Evolutionary conservation across 768 basidiomycete species (phyloP).

Genomic region (Tylopilus rubrobrunneus): DNA sequence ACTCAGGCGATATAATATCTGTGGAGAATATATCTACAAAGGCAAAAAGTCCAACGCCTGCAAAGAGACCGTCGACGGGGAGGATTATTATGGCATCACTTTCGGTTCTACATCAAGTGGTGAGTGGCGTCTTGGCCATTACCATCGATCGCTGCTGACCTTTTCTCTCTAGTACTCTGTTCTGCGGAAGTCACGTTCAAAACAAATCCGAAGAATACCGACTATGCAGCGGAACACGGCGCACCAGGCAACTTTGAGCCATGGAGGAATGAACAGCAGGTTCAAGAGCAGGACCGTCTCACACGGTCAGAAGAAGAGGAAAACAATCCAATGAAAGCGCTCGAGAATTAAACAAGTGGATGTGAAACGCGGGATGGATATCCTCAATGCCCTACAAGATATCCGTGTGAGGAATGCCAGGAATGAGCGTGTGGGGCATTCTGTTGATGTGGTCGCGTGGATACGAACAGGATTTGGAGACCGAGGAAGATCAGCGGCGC

Average conservation of each 20-base stretch:
- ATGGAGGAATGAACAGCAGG: conserved; percentile 81
- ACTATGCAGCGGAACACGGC: conserved; percentile 91
- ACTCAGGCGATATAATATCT: conserved; percentile 83
- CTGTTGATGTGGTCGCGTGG: conserved; percentile 63
- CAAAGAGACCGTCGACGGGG: conserved; percentile 96
- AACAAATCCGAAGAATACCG: conserved; percentile 97
- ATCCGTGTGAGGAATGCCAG: conserved; percentile 83
- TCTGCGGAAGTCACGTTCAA: conserved; percentile 99
- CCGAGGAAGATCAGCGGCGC: conserved; percentile 69
- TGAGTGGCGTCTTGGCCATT: conserved; percentile 30
- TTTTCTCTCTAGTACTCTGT: conserved; percentile 64
- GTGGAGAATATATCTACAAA: conserved; percentile 98
- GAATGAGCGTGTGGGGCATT: conserved; percentile 80
- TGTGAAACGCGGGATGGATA: conserved; percentile 97
- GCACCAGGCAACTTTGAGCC: conserved; percentile 98
- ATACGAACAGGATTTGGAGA: conserved; percentile 63
- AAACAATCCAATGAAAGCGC: conserved; percentile 94
- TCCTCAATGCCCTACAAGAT: conserved; percentile 92
- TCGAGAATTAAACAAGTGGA: conserved; percentile 91
- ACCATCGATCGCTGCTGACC: conserved; percentile 12
- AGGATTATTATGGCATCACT: conserved; percentile 98
- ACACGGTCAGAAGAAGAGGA: conserved; percentile 88
- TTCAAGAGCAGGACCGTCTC: conserved; percentile 79
- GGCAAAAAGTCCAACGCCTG: conserved; percentile 99
- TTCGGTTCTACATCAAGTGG: conserved; percentile 93